A percentile compares a stretch with the other conserved stretches of the same genome.
Evolutionary conservation across 768 basidiomycete genomes (phyloP).

Genomic region (Rhodocollybia butyracea): DNA sequence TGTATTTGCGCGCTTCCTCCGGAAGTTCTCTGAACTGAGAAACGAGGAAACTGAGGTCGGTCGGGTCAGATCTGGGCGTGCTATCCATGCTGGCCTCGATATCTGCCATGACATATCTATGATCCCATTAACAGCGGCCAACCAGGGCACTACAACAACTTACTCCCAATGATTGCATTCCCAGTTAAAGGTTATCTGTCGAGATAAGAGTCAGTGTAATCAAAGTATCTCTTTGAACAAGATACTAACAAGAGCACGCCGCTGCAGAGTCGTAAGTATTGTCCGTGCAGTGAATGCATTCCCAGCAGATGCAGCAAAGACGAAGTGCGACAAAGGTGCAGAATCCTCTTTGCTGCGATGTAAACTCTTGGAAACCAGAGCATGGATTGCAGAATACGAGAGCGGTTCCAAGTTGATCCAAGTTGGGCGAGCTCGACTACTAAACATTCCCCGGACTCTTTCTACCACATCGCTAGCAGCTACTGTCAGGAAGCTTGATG

Average conservation of each 20-base stretch:
- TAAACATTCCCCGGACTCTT: slow-evolving; percentile 55
- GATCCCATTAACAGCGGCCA: neutral
- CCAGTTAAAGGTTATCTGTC: slow-evolving; percentile 63
- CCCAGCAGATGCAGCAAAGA: slow-evolving; percentile 57
- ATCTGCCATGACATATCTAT: slow-evolving; percentile 51
- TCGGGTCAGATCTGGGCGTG: slow-evolving; percentile 55
- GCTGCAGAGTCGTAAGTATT: slow-evolving; percentile 58
- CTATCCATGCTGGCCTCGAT: slow-evolving; percentile 55
- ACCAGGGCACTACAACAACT: slow-evolving; percentile 20
- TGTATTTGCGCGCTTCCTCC: slow-evolving; percentile 61
- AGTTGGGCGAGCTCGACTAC: slow-evolving; percentile 51
- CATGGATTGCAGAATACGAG: slow-evolving; percentile 49
- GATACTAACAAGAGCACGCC: slow-evolving; percentile 54
- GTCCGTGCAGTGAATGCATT: slow-evolving; percentile 71
- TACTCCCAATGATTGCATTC: slow-evolving; percentile 66
- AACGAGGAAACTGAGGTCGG: slow-evolving; percentile 59
- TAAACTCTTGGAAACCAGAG: slow-evolving; percentile 61
- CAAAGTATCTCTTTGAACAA: neutral
- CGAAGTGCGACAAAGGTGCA: slow-evolving; percentile 47
- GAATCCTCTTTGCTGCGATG: slow-evolving; percentile 58
- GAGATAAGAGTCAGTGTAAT: neutral
- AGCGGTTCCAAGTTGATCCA: slow-evolving; percentile 70
- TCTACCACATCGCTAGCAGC: slow-evolving; percentile 41
- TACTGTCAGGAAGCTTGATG: neutral
- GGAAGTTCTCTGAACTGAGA: slow-evolving; percentile 58